Conservation (phyloP, 73 alveolate species). For the Paramecium tetraurelia region DNA sequence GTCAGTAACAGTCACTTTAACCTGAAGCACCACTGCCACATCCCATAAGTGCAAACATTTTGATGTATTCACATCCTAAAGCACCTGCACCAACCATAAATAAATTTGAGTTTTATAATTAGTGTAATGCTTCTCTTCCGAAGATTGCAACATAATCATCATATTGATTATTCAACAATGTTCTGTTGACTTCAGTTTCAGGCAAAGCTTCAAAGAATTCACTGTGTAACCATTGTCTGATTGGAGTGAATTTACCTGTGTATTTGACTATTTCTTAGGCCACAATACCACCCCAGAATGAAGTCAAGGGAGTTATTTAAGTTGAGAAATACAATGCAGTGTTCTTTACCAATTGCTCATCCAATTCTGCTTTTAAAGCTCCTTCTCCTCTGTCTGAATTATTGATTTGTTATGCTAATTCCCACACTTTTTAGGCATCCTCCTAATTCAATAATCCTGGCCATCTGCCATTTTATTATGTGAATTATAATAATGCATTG, state of each 20-base stretch:
- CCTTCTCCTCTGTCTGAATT: conserved; percentile 72
- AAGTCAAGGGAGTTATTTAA: conserved; percentile 91
- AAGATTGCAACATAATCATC: conserved; percentile 95
- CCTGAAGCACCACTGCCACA: conserved; percentile 88
- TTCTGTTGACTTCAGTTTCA: conserved; percentile 68
- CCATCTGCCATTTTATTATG: conserved; percentile 63
- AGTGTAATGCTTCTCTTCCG: conserved; percentile 90
- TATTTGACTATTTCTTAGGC: conserved; percentile 98
- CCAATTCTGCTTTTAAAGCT: conserved; percentile 73
- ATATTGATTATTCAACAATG: conserved; percentile 79
- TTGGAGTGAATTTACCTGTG: conserved; percentile 99
- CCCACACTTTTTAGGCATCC: conserved; percentile 73
- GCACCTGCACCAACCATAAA: conserved; percentile 99
- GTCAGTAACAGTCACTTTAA: conserved; percentile 93
- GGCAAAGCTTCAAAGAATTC: conserved; percentile 66
- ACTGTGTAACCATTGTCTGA: conserved; percentile 68
- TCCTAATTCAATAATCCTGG: conserved; percentile 76
- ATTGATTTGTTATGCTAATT: conserved; percentile 76
- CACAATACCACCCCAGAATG: conserved; percentile 99
- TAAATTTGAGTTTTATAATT: conserved; percentile 64
- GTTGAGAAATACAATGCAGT: conserved; percentile 82
- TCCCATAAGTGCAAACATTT: conserved; percentile 98
- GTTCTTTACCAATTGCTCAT: conserved; percentile 81
- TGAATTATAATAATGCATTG: conserved; percentile 69
- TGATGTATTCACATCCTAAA: conserved; percentile 97